Evolutionary conservation across 2,329 filamentous ascomycete genomes (phyloP), one percentile per base, ranked within the genome.

Genomic region (Alternaria gaisen): DNA sequence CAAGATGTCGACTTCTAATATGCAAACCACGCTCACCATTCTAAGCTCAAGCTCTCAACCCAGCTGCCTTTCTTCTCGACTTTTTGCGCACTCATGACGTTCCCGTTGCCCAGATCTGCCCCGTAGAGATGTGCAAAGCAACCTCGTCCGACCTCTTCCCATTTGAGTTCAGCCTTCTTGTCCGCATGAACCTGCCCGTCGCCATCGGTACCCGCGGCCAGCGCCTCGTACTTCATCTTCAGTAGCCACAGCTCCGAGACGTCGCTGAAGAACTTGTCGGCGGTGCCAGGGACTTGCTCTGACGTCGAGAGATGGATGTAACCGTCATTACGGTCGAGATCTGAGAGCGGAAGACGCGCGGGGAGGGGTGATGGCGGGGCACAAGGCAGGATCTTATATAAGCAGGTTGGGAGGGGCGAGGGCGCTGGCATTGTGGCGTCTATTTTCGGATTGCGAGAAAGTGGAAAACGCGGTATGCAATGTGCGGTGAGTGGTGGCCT

Each of bases 301-400:
- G 83, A 81, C 0, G 84, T 86, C 71, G 87, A 89, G 16, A 90
- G 74, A 67, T 90, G 87, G 32, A 90, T 80, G 75, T 87, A 90
- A 50, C 87, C 87, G 70, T 89, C 87, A 36, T 84, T 82, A 64
- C 77, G 75, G 74, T 90, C 87, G 44, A 89, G 83, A 34, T 85
- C 83, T 12, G 87, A 89, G 61, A 86, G 80, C 14, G 87, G 86
- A 54, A 86, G 85, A 59, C 80, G 77, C 2, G 79, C 72, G 3
- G 87, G 87, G 36, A 89, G 79, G 2, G 86, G 85, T 22, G 81
- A 77, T 8, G 83, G 83, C 30, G 87, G 86, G 24, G 83, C 80
- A 22, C 70, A 64, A 28, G 86, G 83, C 38, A 87, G 76, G 70
- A 90, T 89, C 70, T 90, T 89, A 82, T 89, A 89, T 64, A 89